Percentiles rank a stretch among this genome's conserved stretches.
phyloP scores from a whole-genome alignment of 1,284 basidiomycete genomes.

The Mycena citricolor region DNA sequence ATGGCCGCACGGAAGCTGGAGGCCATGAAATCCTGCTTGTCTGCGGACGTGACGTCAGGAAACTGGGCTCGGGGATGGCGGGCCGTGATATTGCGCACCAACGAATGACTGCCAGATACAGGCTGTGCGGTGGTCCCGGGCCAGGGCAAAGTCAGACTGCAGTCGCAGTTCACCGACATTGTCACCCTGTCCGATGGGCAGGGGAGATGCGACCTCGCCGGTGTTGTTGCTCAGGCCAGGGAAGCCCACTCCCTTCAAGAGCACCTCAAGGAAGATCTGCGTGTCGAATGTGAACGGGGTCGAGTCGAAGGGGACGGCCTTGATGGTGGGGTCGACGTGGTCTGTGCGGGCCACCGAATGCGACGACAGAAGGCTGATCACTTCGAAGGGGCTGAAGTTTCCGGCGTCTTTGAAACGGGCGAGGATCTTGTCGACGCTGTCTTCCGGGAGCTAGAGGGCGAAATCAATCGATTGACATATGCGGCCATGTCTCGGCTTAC shows the following conservation, averaged over 20 bases:
- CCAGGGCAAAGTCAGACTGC: constrained; percentile 26
- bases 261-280: constrained; percentile 42
- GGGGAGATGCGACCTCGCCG: constrained; percentile 17
- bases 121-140: constrained; percentile 27
- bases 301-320: constrained; percentile 33
- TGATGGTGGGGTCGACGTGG: constrained; percentile 9
- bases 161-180: constrained; percentile 29
- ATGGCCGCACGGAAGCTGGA: constrained; percentile 29
- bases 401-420: constrained; percentile 12
- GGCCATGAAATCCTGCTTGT: constrained; percentile 30
- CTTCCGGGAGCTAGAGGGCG: neutral
- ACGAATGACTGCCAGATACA: constrained; percentile 31
- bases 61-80: neutral
- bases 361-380: constrained; percentile 5
- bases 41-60: constrained; percentile 2
- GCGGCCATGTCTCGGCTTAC: constrained; percentile 15
- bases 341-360: constrained; percentile 15
- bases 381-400: constrained; percentile 11
- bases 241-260: constrained; percentile 35
- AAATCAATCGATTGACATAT: neutral
- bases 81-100: constrained; percentile 4
- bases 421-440: constrained; percentile 13
- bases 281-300: constrained; percentile 36
- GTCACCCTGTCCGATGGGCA: constrained; percentile 15
- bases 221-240: constrained; percentile 24